Evolutionary conservation across 2,329 filamentous ascomycete genomes (phyloP), one percentile per base, ranked within the genome.

Genomic region (Leptographium lundbergii): DNA sequence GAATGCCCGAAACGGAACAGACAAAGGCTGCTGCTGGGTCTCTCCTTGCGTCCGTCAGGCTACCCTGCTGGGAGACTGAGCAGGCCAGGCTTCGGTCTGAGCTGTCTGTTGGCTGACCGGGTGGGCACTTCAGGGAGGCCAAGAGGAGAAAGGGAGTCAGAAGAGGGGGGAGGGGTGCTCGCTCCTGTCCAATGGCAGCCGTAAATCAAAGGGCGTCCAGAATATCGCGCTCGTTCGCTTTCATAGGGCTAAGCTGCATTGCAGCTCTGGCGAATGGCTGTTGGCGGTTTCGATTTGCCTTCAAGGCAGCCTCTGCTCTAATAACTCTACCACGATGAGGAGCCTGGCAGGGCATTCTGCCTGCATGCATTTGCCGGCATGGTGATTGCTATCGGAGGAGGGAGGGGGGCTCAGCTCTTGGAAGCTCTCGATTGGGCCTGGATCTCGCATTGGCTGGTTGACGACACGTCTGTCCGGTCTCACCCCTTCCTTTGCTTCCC

Each of bases 171-270:
- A 13, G 24, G 47, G 10, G 24, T 50, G 47, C 11, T 29, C 3
- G 19, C 48, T 27, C 6, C 48, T 25, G 51, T 22, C 51, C 51
- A 53, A 53, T 53, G 10, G 29, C 51, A 32, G 27, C 27, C 4
- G 27, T 19, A 50, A 25, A n/a, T n/a, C 17, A n/a, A n/a, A 19
- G 42, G 42, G 42, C 47, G 47, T 50, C 22, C 17, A 14, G 25
- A 29, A 19, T 54, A 36, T 56, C 39, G 14, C 24, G n/a, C n/a
- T 25, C 53, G 24, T 17, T 42, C 25, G 22, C 39, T 47, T 9
- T 22, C 55, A 22, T 57, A 57, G 45, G 55, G 55, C 55, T 57
- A 50, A n/a, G 42, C 55, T 57, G 55, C 55, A 57, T 48, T n/a
- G 42, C 39, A 27, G 27, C 13, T 32, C 25, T 47, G 55, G 24